Evolutionary conservation across 169 alveolate genomes (phyloP), one percentile per base, ranked within the genome.

Genomic region (Plasmodium fragile): DNA sequence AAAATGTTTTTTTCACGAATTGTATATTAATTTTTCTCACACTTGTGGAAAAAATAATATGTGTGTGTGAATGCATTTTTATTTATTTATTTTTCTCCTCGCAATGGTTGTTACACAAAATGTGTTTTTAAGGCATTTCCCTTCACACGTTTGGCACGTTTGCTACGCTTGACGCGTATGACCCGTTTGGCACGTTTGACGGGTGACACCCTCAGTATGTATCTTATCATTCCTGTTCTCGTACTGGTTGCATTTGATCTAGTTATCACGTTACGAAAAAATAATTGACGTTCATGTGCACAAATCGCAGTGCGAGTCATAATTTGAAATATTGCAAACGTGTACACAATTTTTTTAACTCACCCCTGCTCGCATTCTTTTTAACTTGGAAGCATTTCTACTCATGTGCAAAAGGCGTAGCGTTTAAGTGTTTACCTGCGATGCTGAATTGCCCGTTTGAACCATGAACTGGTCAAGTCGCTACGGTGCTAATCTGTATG

Each of bases 211-310:
- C 16, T 18, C n/a, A 32, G 36, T 45, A 77, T 77, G 59, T 77
- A 75, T 72, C 39, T 34, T n/a, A 25, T 72, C 16, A 6, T 45
- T 41, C 25, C 59, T 79, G 28, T 49, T 49, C 18, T 79, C 53
- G n/a, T 41, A 79, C 52, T 52, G 34, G 87, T 80, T 80, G 87
- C 87, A 80, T 80, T 80, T 28, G 87, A 39, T 80, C 87, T 80
- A 45, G 72, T 28, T 80, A 49, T 25, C 32, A n/a, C 1, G 22
- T 72, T 34, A 25, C 39, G 45, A 72, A 72, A 75, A 75, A 75
- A 75, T 36, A 75, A 28, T 30, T 72, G 22, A 41, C 45, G 75
- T 65, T 18, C 36, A 65, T 65, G 75, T 65, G 75, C 36, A 65
- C 13, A 65, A 65, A 49, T 18, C 36, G 75, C 11, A 18, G 36